These are phyloP conservation scores for Saprolegnia diclina DNA, from an alignment of 352 stramenopile species.

Conservation along the genomic window DNA sequence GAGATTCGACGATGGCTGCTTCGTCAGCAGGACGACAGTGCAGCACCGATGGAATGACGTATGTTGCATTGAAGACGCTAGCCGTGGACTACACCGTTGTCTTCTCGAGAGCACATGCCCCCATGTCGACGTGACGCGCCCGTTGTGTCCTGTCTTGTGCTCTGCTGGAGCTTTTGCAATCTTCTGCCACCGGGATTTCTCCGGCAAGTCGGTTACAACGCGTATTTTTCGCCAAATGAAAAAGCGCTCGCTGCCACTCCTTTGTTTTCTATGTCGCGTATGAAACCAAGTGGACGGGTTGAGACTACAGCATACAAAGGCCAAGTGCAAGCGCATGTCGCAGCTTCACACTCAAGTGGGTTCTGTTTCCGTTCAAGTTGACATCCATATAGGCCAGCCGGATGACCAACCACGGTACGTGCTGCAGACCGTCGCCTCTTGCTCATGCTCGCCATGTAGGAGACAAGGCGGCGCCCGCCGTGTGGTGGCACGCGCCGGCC, in stretches of 20 bases:
- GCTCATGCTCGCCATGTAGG: background rate
- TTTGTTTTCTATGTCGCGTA: background rate
- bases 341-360: background rate
- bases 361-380: background rate
- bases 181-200: too few species aligned
- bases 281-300: background rate
- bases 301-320: background rate
- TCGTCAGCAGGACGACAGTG: too few species aligned
- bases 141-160: too few species aligned
- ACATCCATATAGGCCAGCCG: conserved; percentile 3
- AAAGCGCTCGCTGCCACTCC: background rate
- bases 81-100: too few species aligned
- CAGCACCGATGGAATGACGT: too few species aligned
- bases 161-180: too few species aligned
- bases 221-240: too few species aligned
- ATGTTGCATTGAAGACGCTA: too few species aligned
- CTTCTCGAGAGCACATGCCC: too few species aligned
- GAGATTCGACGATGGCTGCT: too few species aligned
- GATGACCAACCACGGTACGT: conserved; percentile 5
- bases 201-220: too few species aligned
- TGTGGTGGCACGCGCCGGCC: conserved; percentile 24
- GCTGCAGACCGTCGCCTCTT: background rate
- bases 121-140: too few species aligned
- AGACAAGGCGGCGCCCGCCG: background rate
- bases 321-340: background rate